Evolutionary conservation across 2,329 filamentous ascomycete genomes (phyloP), one percentile per base, ranked within the genome.

Genomic region (Fusarium pseudoanthophilum): DNA sequence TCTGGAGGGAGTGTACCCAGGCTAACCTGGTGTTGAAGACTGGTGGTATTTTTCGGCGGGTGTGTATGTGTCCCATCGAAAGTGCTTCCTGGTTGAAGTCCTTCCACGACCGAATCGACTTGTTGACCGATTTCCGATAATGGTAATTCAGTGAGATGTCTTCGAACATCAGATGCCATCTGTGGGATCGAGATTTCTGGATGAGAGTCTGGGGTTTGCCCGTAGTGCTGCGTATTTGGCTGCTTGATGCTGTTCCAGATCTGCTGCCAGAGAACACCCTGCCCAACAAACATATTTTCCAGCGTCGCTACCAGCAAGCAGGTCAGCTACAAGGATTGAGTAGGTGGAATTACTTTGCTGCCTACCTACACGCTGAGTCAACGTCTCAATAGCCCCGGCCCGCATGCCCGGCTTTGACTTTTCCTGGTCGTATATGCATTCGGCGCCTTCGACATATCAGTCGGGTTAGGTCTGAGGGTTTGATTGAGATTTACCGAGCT

Each of bases 281-380:
- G 81, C 2, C 81, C 81, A 5, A 83, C 75, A 59, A 83, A 83
- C 82, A 83, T 83, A 56, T 82, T 80, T 61, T 83, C 81, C 13
- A 83, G 74, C 8, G 76, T 30, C 11, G 67, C 72, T 74, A 26
- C 10, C 7, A 28, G 14, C 26, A 13, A 40, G 16, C 7, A 4
- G 15, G 21, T 42, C 11, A 34, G 24, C 36, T 26, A 14, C n/a
- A 32, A 9, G n/a, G n/a, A n/a, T 20, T 18, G 5, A 32, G 16
- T 14, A 13, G 10, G 24, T 14, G 1, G 10, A 20, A 14, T 46
- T 55, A 2, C 21, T 26, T 34, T 36, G 1, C 13, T 52, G 75
- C 74, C 53, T 71, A 77, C 77, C 75, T 28, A 82, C 68, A 64
- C 81, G 72, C 63, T 82, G 81, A 40, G 60, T 81, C 7, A 83